Conservation (phyloP, 2,329 filamentous ascomycete genomes). For the Xylaria arbuscula region DNA sequence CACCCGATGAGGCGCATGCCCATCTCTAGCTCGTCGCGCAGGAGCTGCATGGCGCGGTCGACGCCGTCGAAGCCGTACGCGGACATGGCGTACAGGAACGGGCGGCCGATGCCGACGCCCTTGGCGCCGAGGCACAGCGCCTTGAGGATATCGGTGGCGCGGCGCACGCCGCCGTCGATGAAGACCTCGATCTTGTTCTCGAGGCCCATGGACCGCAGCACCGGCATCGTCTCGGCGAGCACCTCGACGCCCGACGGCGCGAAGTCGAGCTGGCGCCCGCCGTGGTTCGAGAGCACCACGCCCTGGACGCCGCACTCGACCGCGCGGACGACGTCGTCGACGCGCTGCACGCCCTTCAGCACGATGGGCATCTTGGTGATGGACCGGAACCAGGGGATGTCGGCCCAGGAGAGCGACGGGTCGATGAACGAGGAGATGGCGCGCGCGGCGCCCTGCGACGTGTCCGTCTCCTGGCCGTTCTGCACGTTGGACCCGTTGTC, state of each 20-base stretch:
- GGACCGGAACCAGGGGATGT: conserved; percentile 90
- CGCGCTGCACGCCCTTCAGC: conserved; percentile 94
- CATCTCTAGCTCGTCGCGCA: conserved; percentile 99
- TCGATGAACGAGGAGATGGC: conserved; percentile 98
- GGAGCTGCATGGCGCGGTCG: conserved; percentile 88
- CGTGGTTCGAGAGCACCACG: conserved; percentile 95
- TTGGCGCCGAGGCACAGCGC: conserved; percentile 91
- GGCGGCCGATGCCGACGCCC: conserved; percentile 92
- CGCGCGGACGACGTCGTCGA: conserved; percentile 93
- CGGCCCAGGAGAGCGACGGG: conserved; percentile 90
- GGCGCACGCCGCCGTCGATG: conserved; percentile 89
- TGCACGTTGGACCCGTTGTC: conserved; percentile 89
- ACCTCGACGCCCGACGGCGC: conserved; percentile 90
- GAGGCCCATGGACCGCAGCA: conserved; percentile 78
- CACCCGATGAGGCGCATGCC: conserved; percentile 95
- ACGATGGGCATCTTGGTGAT: conserved; percentile 96
- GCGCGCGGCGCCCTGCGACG: conserved; percentile 89
- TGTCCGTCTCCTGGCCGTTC: conserved; percentile 79
- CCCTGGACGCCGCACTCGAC: conserved; percentile 84
- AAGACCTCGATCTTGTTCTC: conserved; percentile 86
- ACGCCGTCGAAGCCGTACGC: conserved; percentile 89
- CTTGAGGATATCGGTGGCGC: conserved; percentile 95
- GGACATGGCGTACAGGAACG: conserved; percentile 96
- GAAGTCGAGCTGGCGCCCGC: conserved; percentile 92
- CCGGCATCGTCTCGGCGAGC: conserved; percentile 91